phyloP scores from a whole-genome alignment of 1,139 yeast species.

The Suhomyces guaymorum region DNA sequence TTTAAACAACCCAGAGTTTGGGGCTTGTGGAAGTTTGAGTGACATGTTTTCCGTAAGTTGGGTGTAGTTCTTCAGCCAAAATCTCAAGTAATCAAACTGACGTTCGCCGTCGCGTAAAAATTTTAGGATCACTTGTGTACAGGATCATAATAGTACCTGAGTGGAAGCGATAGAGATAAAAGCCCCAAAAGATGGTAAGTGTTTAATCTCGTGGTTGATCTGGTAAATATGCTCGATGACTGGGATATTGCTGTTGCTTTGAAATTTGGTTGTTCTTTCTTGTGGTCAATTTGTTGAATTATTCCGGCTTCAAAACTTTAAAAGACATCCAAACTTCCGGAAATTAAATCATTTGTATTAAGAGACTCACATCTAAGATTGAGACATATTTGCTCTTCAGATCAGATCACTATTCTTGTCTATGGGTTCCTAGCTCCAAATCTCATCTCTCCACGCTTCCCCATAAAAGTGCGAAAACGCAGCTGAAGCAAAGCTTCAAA shows the following conservation, averaged over 20 bases:
- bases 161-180: not conserved
- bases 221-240: too few species aligned
- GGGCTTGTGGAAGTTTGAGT: slow-evolving; percentile 87
- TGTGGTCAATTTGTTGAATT: too few species aligned
- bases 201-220: not conserved
- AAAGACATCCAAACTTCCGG: too few species aligned
- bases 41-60: slow-evolving; percentile 56
- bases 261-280: too few species aligned
- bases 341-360: too few species aligned
- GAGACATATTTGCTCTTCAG: too few species aligned
- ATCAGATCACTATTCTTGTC: too few species aligned
- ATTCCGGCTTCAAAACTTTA: too few species aligned
- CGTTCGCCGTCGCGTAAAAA: slow-evolving; percentile 11
- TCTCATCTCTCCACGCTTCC: not conserved
- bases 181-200: not conserved
- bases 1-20: slow-evolving; percentile 90
- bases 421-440: not conserved
- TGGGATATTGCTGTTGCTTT: too few species aligned
- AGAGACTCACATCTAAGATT: too few species aligned
- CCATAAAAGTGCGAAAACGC: slow-evolving; percentile 1
- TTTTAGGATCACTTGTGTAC: slow-evolving; percentile 8
- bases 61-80: not conserved
- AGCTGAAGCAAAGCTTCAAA: not conserved
- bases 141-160: slow-evolving; percentile 1
- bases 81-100: slow-evolving; percentile 1